Base-by-base conservation (phyloP, 2,329 filamentous ascomycete genomes). In the Hymenotorrendiella dingleyae region DNA sequence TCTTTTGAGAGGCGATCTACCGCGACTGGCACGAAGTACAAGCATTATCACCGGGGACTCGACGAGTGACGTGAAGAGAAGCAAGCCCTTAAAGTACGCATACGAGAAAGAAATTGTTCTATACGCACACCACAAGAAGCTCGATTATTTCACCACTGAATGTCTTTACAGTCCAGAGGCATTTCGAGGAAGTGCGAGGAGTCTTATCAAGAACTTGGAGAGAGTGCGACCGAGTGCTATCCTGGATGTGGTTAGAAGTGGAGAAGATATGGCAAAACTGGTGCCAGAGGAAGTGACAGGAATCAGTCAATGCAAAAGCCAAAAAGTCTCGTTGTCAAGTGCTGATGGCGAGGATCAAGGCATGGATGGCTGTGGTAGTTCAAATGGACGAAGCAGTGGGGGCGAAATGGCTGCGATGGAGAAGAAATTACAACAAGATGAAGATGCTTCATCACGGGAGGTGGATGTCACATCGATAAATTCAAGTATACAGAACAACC, bases 71-170 rank as follows among this genome's bases (percentile, higher is more conserved):
- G 91, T 96, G 53, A 94, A 94, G 69, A 78, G 93, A 52, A 94
- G 87, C 67, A 98, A 98, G 67, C 93, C 93, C 11, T 73, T 98
- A 34, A 97, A 98, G 64, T 98, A 97, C 63, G 90, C 91, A 1
- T 98, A 97, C 61, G 93, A 98, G 63, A 98, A 98, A 68, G 93
- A 98, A 62, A 98, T 98, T 54, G 93, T 98, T 14, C 73, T 98
- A 5, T 98, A 98, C 62, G 93, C 93, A 4, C 87, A 97, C 61
- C 89, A 98, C 70, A 94, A 93, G 66, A 90, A 90, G 64, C 73
- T 98, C 50, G 90, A 97, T 62, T 98, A 98, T 67, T 98, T 98
- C 67, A 95, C 83, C 58, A 98, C 93, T 0, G 93, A 98, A 67
- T 98, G 93, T 70, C 89, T 98, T 47, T 98, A 98, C 70, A 95